Base-by-base conservation (phyloP, 2,329 filamentous ascomycete genomes). In the Chaetomium globosum region DNA sequence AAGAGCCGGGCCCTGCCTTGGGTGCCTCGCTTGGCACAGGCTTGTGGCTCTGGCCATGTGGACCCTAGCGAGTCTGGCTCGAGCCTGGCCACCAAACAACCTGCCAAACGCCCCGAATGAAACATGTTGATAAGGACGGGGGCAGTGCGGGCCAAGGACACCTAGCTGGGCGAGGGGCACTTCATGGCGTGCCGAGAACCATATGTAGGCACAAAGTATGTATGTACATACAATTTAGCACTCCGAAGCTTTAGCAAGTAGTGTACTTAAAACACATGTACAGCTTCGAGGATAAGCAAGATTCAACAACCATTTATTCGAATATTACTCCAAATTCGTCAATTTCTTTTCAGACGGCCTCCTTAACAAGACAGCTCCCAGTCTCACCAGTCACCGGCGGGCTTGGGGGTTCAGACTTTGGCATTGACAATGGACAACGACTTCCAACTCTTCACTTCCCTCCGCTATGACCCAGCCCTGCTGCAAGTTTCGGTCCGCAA, bases 381-480 rank as follows among this genome's bases (percentile, higher is more conserved):
- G 16, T 43, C 16, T 43, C 16, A 6, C 16, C 2, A 26, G 26
- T 26, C 26, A 43, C 39, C 39, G 39, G 5, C 16, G 16, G 2
- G 7, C 5, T 16, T 19, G 5, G 16, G 6, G 39, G 39, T 43
- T 48, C 46, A 48, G 10, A 51, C 10, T 23, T 51, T 23, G 19
- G 16, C 16, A 9, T 54, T 30, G 59, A 65, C 59, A 3, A 80
- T 80, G 68, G 59, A 21, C 1, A 43, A 58, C 28, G 55, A 65
- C 3, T 90, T 92, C 70, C 78, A 82, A 56, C 78, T 93, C 36
- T 89, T 91, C 73, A 89, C 88, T 2, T 89, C 90, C 0, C 80
- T 93, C 64, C 88, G 91, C 61, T 92, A 89, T 74, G 91, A 94
- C 70, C 82, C 84, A 19, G 73, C 74, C 1, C 82, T 94, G 46